Conservation (phyloP, 495 filamentous ascomycete species). For the Saxophila tyrrhenica region DNA sequence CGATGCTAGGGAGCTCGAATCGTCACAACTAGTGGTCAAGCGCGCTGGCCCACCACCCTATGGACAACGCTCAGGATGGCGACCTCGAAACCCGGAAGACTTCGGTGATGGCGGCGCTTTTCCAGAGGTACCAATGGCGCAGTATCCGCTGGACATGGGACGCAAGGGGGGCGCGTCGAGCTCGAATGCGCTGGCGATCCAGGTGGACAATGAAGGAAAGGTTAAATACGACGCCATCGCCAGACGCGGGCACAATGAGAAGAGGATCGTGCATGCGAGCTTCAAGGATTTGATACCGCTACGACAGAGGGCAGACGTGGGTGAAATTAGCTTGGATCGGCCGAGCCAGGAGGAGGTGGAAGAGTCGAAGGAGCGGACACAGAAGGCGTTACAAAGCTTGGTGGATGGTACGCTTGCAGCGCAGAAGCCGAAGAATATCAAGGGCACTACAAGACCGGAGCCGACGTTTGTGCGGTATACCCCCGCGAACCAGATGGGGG, state of each 20-base stretch:
- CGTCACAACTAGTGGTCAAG: conserved; percentile 82
- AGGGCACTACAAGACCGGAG: conserved; percentile 61
- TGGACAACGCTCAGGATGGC: conserved; percentile 73
- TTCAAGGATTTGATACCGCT: conserved; percentile 97
- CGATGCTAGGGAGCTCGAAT: conserved; percentile 62
- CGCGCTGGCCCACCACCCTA: conserved; percentile 79
- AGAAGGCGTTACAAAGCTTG: conserved; percentile 66
- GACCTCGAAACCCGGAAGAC: conserved; percentile 74
- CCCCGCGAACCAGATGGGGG: conserved; percentile 93
- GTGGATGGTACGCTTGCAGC: conserved; percentile 78
- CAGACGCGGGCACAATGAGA: conserved; percentile 71
- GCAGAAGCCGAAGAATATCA: conserved; percentile 93
- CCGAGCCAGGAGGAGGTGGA: conserved; percentile 76
- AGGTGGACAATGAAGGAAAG: conserved; percentile 83
- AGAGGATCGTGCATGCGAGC: conserved; percentile 78
- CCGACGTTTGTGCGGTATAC: conserved; percentile 94
- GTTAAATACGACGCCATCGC: conserved; percentile 97
- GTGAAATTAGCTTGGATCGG: conserved; percentile 79
- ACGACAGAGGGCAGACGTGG: conserved; percentile 84
- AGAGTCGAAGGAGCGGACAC: conserved; percentile 76
- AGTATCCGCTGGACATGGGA: conserved; percentile 94
- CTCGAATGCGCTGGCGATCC: conserved; percentile 81
- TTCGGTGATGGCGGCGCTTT: conserved; percentile 96
- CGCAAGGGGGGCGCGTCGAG: conserved; percentile 53
- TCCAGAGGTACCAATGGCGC: conserved; percentile 84